Evolutionary conservation across 805 yeast species (phyloP).

Genomic region (Schizosaccharomyces cryophilus): DNA sequence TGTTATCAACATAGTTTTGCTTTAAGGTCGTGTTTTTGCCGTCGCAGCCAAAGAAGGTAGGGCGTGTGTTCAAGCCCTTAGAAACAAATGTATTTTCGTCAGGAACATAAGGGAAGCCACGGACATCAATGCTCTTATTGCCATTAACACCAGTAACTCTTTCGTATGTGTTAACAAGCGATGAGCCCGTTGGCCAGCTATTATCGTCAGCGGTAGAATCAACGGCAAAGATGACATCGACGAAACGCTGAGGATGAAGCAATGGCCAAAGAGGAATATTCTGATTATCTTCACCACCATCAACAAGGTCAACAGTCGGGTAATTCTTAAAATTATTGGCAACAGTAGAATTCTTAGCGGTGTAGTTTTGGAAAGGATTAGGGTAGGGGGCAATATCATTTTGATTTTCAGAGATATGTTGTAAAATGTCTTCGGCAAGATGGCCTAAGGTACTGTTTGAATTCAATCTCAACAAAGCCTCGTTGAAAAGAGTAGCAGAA

Average conservation of each 20-base stretch:
- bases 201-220: constrained; percentile 47
- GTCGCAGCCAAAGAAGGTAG: constrained; percentile 67
- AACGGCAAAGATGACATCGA: constrained; percentile 40
- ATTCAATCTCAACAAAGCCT: constrained; percentile 3
- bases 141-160: constrained; percentile 20
- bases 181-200: constrained; percentile 44
- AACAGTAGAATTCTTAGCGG: neutral
- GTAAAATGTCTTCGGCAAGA: neutral
- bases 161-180: constrained; percentile 25
- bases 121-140: constrained; percentile 12
- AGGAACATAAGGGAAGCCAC: constrained; percentile 44
- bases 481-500: constrained; percentile 21
- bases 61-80: constrained; percentile 29
- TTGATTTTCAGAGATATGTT: constrained; percentile 12
- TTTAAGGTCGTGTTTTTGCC: constrained; percentile 18
- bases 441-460: neutral
- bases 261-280: constrained; percentile 47
- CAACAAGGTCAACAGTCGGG: constrained; percentile 26
- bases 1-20: neutral
- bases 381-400: constrained; percentile 51
- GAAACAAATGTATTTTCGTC: constrained; percentile 23
- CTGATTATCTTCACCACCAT: constrained; percentile 62
- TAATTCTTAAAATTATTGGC: neutral
- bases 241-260: constrained; percentile 31
- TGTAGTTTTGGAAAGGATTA: constrained; percentile 29